phyloP scores from a whole-genome alignment of 306 rosid genomes.

The Echinosophora koreensis region DNA sequence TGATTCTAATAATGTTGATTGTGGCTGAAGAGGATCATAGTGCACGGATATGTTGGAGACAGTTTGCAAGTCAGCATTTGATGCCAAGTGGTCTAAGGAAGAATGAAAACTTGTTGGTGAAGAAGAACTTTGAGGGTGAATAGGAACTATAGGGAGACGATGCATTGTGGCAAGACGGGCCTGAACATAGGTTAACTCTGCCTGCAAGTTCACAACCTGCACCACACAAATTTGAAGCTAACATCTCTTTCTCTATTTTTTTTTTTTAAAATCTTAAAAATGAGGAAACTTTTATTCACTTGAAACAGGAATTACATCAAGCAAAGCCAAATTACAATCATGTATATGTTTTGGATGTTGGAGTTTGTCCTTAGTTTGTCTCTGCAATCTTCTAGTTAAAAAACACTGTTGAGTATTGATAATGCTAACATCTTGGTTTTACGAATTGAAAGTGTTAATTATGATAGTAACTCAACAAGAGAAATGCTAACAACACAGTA shows the following conservation, averaged over 20 bases:
- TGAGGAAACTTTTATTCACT: not conserved
- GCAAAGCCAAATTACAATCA: too few species aligned
- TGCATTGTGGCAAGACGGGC: slow-evolving; percentile 77
- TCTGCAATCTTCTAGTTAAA: not conserved
- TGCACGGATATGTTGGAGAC: slow-evolving; percentile 48
- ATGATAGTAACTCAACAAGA: not conserved
- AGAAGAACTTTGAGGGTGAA: slow-evolving; percentile 40
- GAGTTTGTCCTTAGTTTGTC: not conserved
- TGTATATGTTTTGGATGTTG: not conserved
- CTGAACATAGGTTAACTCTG: slow-evolving; percentile 78
- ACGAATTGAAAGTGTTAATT: not conserved
- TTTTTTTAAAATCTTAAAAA: not conserved
- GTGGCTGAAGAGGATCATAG: slow-evolving; percentile 52
- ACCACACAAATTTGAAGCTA: not conserved
- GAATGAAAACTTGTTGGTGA: slow-evolving; percentile 48
- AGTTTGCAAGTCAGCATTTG: slow-evolving; percentile 48
- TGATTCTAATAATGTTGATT: slow-evolving; percentile 45
- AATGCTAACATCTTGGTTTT: not conserved
- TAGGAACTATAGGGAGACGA: slow-evolving; percentile 36
- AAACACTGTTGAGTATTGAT: not conserved
- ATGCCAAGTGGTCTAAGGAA: slow-evolving; percentile 40
- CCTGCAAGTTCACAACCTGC: slow-evolving; percentile 85
- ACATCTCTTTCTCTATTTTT: not conserved
- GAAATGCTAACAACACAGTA: too few species aligned
- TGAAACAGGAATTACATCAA: too few species aligned